Conservation (phyloP, 192 early-diverging fungal genomes). For the Coemansia sp. region DNA sequence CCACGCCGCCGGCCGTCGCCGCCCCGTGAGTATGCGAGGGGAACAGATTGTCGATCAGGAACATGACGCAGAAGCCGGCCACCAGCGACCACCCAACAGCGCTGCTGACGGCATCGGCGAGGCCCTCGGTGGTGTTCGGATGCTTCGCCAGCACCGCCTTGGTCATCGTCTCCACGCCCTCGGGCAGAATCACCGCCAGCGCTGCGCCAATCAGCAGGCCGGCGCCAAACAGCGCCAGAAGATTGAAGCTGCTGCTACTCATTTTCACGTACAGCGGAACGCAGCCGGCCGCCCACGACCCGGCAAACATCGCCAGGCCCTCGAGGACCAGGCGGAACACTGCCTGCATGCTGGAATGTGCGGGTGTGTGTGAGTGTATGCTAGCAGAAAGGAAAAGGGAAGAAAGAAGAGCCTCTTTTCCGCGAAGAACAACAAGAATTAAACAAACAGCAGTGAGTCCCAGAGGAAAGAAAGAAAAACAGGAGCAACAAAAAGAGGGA, state of each 20-base stretch:
- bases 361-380: not conserved
- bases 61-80: constrained; percentile 87
- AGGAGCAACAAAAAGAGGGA: no score
- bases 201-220: constrained; percentile 92
- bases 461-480: no score
- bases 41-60: constrained; percentile 71
- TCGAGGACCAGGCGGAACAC: constrained; percentile 53
- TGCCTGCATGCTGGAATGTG: constrained; percentile 26
- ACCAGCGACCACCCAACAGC: constrained; percentile 76
- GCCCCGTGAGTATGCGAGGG: constrained; percentile 16
- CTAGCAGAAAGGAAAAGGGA: not conserved
- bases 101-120: constrained; percentile 40
- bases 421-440: not conserved
- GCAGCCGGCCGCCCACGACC: constrained; percentile 84
- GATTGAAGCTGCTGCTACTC: constrained; percentile 67
- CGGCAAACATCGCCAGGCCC: constrained; percentile 73
- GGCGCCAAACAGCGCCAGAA: constrained; percentile 78
- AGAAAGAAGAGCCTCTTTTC: no score
- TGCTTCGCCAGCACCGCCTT: constrained; percentile 30
- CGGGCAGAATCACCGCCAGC: constrained; percentile 91
- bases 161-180: constrained; percentile 89
- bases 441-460: no score
- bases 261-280: constrained; percentile 82
- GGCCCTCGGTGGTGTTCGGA: not conserved
- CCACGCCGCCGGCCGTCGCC: not conserved